Evolutionary conservation across 345 rosid species (phyloP).

Genomic region (Barbarea vulgaris): DNA sequence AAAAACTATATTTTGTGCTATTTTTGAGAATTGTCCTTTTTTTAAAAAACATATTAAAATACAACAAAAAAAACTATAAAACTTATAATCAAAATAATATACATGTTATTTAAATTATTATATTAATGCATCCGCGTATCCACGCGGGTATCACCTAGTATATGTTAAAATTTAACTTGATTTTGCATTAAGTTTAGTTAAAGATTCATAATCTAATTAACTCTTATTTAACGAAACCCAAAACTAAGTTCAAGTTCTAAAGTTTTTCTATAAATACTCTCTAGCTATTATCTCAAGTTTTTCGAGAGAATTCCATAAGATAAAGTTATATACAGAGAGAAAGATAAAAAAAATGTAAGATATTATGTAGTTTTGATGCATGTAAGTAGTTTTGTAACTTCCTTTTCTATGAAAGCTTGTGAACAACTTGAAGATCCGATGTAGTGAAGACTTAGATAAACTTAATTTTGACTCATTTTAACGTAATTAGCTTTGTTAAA

Average conservation of each 20-base stretch:
- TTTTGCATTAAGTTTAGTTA: not conserved
- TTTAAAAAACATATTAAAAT: no score
- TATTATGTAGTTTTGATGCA: not conserved
- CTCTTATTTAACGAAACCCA: not conserved
- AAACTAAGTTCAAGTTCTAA: not conserved
- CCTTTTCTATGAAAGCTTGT: not conserved
- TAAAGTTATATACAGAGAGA: not conserved
- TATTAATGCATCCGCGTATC: no score
- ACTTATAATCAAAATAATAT: no score
- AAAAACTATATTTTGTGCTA: no score
- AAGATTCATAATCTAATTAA: not conserved
- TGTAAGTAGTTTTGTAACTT: not conserved
- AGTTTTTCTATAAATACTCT: not conserved
- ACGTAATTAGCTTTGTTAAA: constrained; percentile 22
- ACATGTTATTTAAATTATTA: no score
- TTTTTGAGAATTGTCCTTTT: no score
- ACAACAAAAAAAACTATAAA: no score
- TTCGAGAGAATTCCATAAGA: not conserved
- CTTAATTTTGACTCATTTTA: constrained; percentile 21
- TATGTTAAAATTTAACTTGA: not conserved
- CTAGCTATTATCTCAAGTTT: not conserved
- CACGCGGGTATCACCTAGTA: no score
- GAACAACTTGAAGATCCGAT: constrained; percentile 15
- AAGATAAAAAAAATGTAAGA: not conserved
- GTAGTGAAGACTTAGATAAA: constrained; percentile 16